Evolutionary conservation across 495 filamentous ascomycete genomes (phyloP), one percentile per base, ranked within the genome.

Genomic region (Podospora bellae-mahoneyi): DNA sequence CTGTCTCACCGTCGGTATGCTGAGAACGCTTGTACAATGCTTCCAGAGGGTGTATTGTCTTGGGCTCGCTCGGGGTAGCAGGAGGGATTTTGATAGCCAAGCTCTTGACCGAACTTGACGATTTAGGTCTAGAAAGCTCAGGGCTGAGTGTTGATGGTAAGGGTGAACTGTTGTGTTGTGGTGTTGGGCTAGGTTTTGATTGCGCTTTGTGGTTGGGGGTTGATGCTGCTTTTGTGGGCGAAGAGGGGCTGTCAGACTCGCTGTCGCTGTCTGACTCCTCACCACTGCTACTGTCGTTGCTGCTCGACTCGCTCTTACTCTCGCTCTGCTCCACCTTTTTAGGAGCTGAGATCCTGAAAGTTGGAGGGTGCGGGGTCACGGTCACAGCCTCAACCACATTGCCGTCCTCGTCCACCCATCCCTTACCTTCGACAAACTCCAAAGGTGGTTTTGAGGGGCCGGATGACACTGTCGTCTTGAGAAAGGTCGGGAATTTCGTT

Each of bases 361-460:
- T 54, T 9, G 60, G 64, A 44, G 54, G 64, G 58, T 66, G 59
- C 27, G 64, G 65, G 13, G 55, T 81, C 53, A 73, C 73, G 55
- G 77, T 81, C 19, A 79, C 77, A 4, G 74, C 71, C 62, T 97
- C 90, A 10, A 95, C 87, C 23, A 97, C 73, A 64, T 89, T 87
- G 2, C 93, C 95, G 19, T 87, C 80, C 70, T 87, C 86, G 74
- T 97, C 91, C 4, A 96, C 83, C 95, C 95, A 97, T 0, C 95
- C 94, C 70, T 91, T 91, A 18, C 88, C 92, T 32, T 97, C 88
- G 19, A 91, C 79, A 75, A 84, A 93, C 64, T 87, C 84, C 20
- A 74, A 72, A 4, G 75, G 77, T 2, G 81, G 74, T 18, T 73
- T 76, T 4, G 77, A 66, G 18, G 69, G 77, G 6, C 67, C 72